Evolutionary conservation across 148 eudicot genomes (phyloP), one percentile per base, ranked within the genome.

Genomic region (Silene latifolia): DNA sequence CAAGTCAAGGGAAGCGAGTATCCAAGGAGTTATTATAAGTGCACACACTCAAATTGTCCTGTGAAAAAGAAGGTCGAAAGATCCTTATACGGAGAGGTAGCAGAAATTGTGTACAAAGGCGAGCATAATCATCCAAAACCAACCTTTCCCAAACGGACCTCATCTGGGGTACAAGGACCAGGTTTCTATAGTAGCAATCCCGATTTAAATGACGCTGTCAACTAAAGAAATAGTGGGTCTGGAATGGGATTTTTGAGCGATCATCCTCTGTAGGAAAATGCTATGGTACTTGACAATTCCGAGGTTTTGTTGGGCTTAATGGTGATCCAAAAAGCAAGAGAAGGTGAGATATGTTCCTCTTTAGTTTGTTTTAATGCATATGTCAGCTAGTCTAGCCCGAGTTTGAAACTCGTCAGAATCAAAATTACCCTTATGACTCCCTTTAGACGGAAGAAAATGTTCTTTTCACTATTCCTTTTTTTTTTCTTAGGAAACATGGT

Each of bases 1-100:
- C 97, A 92, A 77, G 98, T 95, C 11, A 95, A 95, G 88, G 98
- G 98, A 66, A 95, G 98, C n/a, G 93, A 92, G 72, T 89, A 82
- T 51, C 93, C 97, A 25, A 73, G 98, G 78, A 94, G 98, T 84
- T 92, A 94, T 68, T 94, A 90, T 58, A 94, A 89, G 66, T 95
- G 98, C 77, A 95, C 98, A 0, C 80, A 88, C 77, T 89, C 92
- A 8, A 88, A 88, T 70, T 95, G 97, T 71, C 88, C 86, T 0
- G 93, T 92, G 25, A 92, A 87, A 80, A 95, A 90, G 80, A 95
- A 85, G 81, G 91, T 95, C 2, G 98, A 95, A 82, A 84, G 91
- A 77, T 79, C 97, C 19, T 76, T 83, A 8, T 87, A 92, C 48
- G 96, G 97, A 61, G 79, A 88, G 48, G 89, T 95, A 79, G 90